Evolutionary conservation across 768 basidiomycete genomes (phyloP).

Genomic region (Tricholoma sp.): DNA sequence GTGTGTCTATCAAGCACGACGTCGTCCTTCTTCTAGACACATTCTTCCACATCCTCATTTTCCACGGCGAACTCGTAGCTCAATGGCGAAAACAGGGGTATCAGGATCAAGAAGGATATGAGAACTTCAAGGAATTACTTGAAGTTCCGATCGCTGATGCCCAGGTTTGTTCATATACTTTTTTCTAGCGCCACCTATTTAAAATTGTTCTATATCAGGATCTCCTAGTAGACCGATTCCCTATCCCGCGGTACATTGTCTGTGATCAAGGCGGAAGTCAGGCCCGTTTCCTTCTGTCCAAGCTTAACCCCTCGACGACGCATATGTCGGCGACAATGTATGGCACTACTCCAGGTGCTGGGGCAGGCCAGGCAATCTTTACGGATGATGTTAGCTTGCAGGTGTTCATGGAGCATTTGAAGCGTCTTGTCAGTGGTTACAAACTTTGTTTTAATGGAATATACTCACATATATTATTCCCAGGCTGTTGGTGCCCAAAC

Average conservation of each 20-base stretch:
- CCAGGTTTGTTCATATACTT: slow-evolving; percentile 44
- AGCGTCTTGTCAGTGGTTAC: slow-evolving; percentile 64
- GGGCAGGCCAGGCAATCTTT: slow-evolving; percentile 88
- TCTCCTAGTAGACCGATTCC: slow-evolving; percentile 90
- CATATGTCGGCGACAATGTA: slow-evolving; percentile 94
- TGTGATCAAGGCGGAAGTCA: slow-evolving; percentile 97
- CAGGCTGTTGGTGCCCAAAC: slow-evolving; percentile 70
- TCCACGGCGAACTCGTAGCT: slow-evolving; percentile 96
- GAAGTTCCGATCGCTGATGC: slow-evolving; percentile 86
- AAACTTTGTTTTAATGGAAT: background rate
- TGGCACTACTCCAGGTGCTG: slow-evolving; percentile 63
- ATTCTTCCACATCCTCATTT: slow-evolving; percentile 99
- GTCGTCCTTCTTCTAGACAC: slow-evolving; percentile 96
- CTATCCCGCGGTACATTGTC: slow-evolving; percentile 96
- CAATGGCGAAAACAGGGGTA: slow-evolving; percentile 98
- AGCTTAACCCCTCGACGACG: slow-evolving; percentile 96
- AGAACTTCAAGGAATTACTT: slow-evolving; percentile 94
- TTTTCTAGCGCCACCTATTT: background rate
- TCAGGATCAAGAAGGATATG: slow-evolving; percentile 98
- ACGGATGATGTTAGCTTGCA: slow-evolving; percentile 98
- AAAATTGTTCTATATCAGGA: slow-evolving; percentile 48
- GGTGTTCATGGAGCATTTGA: slow-evolving; percentile 97
- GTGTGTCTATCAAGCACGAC: slow-evolving; percentile 95
- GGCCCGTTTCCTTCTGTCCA: slow-evolving; percentile 95
- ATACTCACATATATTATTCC: slow-evolving; percentile 4